Percentiles rank a stretch among this genome's conserved stretches.
These are phyloP conservation scores for Ogataea corticis DNA, from an alignment of 805 yeast genomes.

Conservation along the genomic window DNA sequence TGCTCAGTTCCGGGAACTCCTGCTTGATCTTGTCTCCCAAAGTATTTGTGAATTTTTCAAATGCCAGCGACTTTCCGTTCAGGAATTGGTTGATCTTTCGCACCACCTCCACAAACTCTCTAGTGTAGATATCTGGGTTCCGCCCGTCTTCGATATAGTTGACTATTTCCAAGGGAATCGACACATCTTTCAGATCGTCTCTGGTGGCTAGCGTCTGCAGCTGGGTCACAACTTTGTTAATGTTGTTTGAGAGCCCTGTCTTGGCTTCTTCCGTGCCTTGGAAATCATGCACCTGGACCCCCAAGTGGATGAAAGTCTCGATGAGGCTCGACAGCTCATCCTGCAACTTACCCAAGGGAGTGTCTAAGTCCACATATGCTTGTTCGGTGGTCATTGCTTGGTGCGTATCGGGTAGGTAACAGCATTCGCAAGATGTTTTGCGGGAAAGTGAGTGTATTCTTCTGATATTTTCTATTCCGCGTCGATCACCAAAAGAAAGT, in stretches of 20 bases:
- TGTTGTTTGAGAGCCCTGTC: slow-evolving; percentile 50
- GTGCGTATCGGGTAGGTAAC: neutral
- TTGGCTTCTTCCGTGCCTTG: slow-evolving; percentile 85
- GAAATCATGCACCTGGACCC: slow-evolving; percentile 90
- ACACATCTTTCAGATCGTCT: slow-evolving; percentile 40
- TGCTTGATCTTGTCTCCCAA: slow-evolving; percentile 67
- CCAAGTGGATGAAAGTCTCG: slow-evolving; percentile 85
- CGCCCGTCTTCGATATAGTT: slow-evolving; percentile 94
- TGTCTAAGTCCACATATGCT: slow-evolving; percentile 19
- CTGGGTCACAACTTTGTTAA: slow-evolving; percentile 40
- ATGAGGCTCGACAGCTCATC: slow-evolving; percentile 52
- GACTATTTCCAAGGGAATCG: slow-evolving; percentile 81
- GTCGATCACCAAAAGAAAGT: neutral
- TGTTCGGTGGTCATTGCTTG: slow-evolving; percentile 33
- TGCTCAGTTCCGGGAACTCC: slow-evolving; percentile 77
- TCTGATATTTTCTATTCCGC: no score
- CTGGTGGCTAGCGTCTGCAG: slow-evolving; percentile 35
- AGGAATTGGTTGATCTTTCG: slow-evolving; percentile 84
- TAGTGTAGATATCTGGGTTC: slow-evolving; percentile 93
- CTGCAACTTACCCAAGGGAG: slow-evolving; percentile 32
- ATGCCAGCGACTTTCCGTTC: slow-evolving; percentile 77
- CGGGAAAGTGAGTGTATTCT: no score
- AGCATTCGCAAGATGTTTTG: no score
- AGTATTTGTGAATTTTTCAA: slow-evolving; percentile 52
- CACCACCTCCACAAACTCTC: slow-evolving; percentile 95